phyloP scores from a whole-genome alignment of 2,329 filamentous ascomycete species.

The Macrophomina phaseolina region DNA sequence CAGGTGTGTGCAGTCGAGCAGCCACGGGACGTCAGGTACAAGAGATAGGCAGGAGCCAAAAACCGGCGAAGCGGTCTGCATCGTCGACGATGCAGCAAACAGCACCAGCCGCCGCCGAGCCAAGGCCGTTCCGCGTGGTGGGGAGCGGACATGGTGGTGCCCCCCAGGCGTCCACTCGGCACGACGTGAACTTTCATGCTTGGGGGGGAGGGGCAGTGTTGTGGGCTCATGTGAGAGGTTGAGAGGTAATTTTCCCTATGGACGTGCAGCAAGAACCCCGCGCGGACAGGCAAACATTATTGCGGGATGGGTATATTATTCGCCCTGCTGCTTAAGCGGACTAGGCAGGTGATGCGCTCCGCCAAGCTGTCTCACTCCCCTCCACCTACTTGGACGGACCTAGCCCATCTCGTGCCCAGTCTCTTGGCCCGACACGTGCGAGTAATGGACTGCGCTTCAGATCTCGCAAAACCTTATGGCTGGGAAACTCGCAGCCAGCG shows the following conservation, averaged over 20 bases:
- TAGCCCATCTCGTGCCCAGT: slow-evolving; percentile 12
- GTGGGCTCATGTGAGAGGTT: neutral
- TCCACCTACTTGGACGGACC: slow-evolving; percentile 10
- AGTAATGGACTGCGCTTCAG: neutral
- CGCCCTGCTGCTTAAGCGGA: neutral
- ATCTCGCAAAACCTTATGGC: neutral
- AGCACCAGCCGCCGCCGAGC: neutral
- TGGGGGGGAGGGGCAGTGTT: neutral
- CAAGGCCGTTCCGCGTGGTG: neutral
- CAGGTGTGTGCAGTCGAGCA: neutral
- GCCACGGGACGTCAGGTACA: slow-evolving; percentile 3
- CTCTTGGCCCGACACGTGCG: slow-evolving; percentile 11
- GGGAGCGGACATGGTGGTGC: neutral
- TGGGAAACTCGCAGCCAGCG: neutral
- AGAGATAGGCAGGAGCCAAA: slow-evolving; percentile 9
- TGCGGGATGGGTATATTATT: neutral
- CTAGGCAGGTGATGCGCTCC: slow-evolving; percentile 15
- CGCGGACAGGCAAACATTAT: slow-evolving; percentile 1
- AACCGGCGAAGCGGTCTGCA: neutral
- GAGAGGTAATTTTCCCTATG: neutral
- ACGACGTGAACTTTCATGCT: slow-evolving; percentile 3
- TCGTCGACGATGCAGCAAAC: neutral
- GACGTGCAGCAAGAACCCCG: neutral
- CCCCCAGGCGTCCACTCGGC: neutral
- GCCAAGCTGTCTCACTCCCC: slow-evolving; percentile 14